Percentiles rank a stretch among this genome's conserved stretches.
Evolutionary conservation across 2,329 filamentous ascomycete genomes (phyloP).

Genomic region (Graphilbum sp.): DNA sequence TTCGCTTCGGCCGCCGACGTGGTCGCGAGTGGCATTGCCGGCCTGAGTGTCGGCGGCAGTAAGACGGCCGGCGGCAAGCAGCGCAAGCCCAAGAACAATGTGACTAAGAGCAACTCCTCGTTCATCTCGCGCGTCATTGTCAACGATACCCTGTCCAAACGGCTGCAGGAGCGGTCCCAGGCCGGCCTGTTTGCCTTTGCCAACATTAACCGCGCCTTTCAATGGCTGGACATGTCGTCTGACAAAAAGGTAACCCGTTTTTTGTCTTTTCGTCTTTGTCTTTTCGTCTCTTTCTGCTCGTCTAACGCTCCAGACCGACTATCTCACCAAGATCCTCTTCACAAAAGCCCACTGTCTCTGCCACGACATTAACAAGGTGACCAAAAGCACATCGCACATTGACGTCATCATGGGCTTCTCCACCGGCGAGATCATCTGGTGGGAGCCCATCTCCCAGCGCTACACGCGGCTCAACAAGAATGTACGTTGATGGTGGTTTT

Average conservation of each 20-base stretch:
- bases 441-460: constrained; percentile 89
- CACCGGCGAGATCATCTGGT: constrained; percentile 95
- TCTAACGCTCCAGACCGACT: constrained; percentile 55
- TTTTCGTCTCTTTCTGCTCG: too few species aligned
- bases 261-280: too few species aligned
- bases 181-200: constrained; percentile 83
- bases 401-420: constrained; percentile 94
- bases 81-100: constrained; percentile 93
- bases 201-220: constrained; percentile 87
- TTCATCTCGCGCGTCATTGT: constrained; percentile 95
- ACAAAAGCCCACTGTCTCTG: constrained; percentile 92
- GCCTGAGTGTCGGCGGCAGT: constrained; percentile 43
- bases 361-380: constrained; percentile 77
- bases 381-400: constrained; percentile 64
- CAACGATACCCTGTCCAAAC: constrained; percentile 65
- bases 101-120: constrained; percentile 95
- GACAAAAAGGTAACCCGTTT: constrained; percentile 40
- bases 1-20: constrained; percentile 21
- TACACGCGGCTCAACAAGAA: constrained; percentile 96
- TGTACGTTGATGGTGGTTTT: constrained; percentile 24
- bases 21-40: constrained; percentile 54
- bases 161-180: constrained; percentile 57
- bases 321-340: constrained; percentile 89
- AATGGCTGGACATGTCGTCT: constrained; percentile 86
- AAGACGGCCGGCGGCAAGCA: constrained; percentile 60